Conservation (phyloP, 148 eudicot genomes). For the Oxyria digyna region DNA sequence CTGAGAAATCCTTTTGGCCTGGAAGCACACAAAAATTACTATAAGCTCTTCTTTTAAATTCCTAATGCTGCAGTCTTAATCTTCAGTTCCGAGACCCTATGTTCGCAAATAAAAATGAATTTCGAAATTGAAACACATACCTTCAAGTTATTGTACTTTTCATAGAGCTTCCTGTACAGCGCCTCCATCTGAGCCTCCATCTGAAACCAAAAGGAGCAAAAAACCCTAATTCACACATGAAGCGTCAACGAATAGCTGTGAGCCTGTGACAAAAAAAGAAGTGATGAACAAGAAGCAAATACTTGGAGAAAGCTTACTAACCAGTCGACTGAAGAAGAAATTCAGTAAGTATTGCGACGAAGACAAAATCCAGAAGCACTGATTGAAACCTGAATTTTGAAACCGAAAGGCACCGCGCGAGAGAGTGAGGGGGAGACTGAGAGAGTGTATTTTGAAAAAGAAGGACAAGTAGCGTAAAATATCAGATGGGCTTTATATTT, state of each 20-base stretch:
- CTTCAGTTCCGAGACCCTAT: neutral
- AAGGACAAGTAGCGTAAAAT: neutral
- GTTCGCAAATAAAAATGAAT: neutral
- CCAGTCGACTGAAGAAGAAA: neutral
- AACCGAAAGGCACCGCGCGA: neutral
- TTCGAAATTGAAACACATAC: slow-evolving; percentile 13
- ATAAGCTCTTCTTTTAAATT: neutral
- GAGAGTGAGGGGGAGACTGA: neutral
- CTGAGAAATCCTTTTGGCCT: slow-evolving; percentile 34
- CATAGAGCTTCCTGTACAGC: slow-evolving; percentile 57
- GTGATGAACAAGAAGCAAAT: neutral
- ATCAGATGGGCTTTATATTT: neutral
- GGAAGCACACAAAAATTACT: neutral
- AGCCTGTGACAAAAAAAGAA: neutral
- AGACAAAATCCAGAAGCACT: slow-evolving; percentile 1
- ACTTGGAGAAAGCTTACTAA: no score
- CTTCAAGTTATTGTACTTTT: slow-evolving; percentile 60
- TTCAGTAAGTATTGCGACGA: neutral
- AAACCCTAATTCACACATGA: neutral
- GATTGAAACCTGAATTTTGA: slow-evolving; percentile 3
- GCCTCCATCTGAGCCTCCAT: slow-evolving; percentile 80
- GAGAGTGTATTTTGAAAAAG: neutral
- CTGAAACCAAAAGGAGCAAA: slow-evolving; percentile 16
- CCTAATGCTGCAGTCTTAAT: neutral
- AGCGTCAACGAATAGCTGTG: neutral